These are phyloP conservation scores for Annulohypoxylon maeteangense DNA, from an alignment of 495 filamentous ascomycete genomes.

Conservation along the genomic window DNA sequence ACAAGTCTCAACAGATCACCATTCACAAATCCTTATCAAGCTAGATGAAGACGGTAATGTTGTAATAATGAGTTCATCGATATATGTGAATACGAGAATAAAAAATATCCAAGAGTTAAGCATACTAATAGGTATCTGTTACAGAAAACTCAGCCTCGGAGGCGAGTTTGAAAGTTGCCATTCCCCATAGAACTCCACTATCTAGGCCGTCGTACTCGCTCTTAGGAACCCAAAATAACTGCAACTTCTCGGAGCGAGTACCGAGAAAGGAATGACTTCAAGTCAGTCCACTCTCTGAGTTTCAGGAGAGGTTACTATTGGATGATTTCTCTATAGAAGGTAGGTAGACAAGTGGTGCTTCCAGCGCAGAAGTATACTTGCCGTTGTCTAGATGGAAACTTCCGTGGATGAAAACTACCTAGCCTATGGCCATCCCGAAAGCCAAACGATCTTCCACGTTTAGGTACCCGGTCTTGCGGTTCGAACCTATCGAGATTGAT, in stretches of 20 bases:
- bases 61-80: neutral
- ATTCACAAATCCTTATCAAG: neutral
- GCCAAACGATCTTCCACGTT: neutral
- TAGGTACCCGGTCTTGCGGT: neutral
- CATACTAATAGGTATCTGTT: neutral
- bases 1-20: constrained; percentile 1
- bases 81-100: neutral
- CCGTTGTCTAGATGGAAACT: neutral
- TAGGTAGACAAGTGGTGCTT: neutral
- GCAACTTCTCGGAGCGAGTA: neutral
- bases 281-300: neutral
- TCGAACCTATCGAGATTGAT: constrained; percentile 1
- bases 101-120: neutral
- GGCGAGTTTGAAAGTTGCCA: neutral
- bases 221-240: neutral
- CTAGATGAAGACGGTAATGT: neutral
- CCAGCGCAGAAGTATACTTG: neutral
- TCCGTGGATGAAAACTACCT: neutral
- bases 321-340: neutral
- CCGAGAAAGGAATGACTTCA: neutral
- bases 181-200: neutral
- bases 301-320: neutral
- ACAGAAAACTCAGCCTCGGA: neutral
- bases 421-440: neutral
- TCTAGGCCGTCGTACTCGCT: neutral